Base-by-base conservation (phyloP, 208 protist species). In the Wallacemonas collosoma region DNA sequence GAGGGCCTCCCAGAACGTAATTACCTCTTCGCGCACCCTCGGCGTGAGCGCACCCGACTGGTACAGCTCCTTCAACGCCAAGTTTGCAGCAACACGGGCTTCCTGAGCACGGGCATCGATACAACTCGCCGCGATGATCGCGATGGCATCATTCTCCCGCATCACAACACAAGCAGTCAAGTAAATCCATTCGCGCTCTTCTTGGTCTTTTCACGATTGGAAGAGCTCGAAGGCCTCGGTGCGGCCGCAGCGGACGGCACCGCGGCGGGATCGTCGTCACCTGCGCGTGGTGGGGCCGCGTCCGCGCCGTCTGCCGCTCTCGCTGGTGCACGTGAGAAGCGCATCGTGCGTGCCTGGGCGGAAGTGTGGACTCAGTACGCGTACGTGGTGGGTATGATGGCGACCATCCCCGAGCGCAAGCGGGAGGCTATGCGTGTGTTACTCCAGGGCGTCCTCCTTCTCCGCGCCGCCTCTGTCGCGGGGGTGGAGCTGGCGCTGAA, bases 311-410 rank as follows among this genome's bases (percentile, higher is more conserved):
- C 45, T 17, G 51, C 51, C 15, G 51, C 51, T 5, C 51, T 56
- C 51, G 48, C 51, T 14, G 69, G 61, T 0, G 64, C 72, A 57
- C 80, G 76, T 41, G 88, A 93, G 56, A 70, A 72, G 15, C 82
- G 80, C 56, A 73, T 91, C 5, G 87, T 95, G 54, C 85, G 90
- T 14, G 87, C 87, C 1, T 95, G 90, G 90, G 90, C 84, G 7
- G 87, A 95, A 71, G 90, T 95, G 5, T 95, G 90, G 90, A 88
- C 90, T 1, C 86, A 93, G 73, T 95, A 93, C 71, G 81, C 79
- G 68, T 77, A 77, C 45, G 79, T 82, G 38, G 90, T 95, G 36
- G 72, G 68, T 8, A 51, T 60, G 4, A 81, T 95, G 75, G 81
- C 77, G 15, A 95, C 90, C 17, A 92, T 87, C 8, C 86, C 82